Evolutionary conservation across 2,329 filamentous ascomycete species (phyloP).

Genomic region (Dothistroma septosporum): DNA sequence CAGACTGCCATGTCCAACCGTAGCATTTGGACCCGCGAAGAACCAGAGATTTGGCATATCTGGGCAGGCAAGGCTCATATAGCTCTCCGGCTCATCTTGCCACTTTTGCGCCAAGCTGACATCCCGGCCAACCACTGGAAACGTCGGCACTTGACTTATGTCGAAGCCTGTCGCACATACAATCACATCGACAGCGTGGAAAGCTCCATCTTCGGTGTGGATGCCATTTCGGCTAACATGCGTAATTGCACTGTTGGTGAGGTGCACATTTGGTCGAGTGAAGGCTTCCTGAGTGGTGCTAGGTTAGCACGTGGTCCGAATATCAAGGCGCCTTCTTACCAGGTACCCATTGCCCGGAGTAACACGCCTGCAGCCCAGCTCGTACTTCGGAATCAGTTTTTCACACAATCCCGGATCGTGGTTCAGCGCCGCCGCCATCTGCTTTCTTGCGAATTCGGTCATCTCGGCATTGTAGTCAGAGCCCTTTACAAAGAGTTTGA

Average conservation of each 20-base stretch:
- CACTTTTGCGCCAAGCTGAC: conserved; percentile 27
- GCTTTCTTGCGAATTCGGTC: conserved; percentile 46
- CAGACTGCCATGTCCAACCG: conserved; percentile 24
- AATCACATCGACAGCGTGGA: conserved; percentile 44
- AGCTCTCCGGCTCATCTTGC: conserved; percentile 27
- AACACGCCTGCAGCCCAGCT: conserved; percentile 46
- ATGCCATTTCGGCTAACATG: conserved; percentile 38
- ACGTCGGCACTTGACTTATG: conserved; percentile 36
- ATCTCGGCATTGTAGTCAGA: conserved; percentile 47
- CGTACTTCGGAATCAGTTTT: conserved; percentile 43
- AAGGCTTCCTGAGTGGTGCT: conserved; percentile 38
- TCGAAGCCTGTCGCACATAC: conserved; percentile 45
- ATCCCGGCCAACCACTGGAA: conserved; percentile 38
- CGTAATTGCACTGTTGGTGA: conserved; percentile 39
- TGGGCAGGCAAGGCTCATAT: conserved; percentile 27
- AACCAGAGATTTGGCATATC: conserved; percentile 33
- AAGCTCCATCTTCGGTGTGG: conserved; percentile 36
- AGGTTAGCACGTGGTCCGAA: conserved; percentile 53
- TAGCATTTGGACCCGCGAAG: conserved; percentile 24
- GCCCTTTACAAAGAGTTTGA: conserved; percentile 42
- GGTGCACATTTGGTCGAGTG: conserved; percentile 43
- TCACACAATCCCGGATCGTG: conserved; percentile 55
- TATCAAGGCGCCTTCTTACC: conserved; percentile 52
- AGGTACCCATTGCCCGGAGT: conserved; percentile 56
- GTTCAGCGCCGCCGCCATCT: conserved; percentile 52